Conservation (phyloP, 768 basidiomycete species). For the Trametes sanguinea region DNA sequence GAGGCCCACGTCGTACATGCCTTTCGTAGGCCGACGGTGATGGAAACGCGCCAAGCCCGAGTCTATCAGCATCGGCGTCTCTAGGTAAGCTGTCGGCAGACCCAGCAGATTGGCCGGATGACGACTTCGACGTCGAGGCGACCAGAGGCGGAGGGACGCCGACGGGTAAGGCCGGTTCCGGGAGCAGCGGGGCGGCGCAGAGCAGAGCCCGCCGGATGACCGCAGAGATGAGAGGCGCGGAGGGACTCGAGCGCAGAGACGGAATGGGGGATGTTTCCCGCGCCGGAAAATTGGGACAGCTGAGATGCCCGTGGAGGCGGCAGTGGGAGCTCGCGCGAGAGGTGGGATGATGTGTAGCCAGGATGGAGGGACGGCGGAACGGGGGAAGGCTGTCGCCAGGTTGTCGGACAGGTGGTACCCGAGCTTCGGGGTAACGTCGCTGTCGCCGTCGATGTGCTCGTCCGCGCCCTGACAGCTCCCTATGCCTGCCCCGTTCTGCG, state of each 20-base stretch:
- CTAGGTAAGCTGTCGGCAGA: not conserved
- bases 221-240: constrained; percentile 1
- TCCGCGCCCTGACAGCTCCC: not conserved
- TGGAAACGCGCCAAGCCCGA: not conserved
- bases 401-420: constrained; percentile 2
- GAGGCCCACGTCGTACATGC: constrained; percentile 1
- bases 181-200: not conserved
- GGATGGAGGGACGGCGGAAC: too few relatives aligned
- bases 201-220: not conserved
- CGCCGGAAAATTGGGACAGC: not conserved
- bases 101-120: not conserved
- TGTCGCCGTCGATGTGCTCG: constrained; percentile 11
- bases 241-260: constrained; percentile 17
- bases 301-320: constrained; percentile 10
- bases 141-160: not conserved
- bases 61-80: not conserved
- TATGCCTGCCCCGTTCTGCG: not conserved
- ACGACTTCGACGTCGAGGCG: not conserved
- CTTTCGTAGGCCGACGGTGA: not conserved
- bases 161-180: not conserved
- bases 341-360: not conserved
- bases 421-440: constrained; percentile 18
- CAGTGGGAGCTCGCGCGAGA: constrained; percentile 11
- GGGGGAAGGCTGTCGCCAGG: not conserved
- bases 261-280: not conserved